Evolutionary conservation across 768 basidiomycete genomes (phyloP), one percentile per base, ranked within the genome.

Genomic region (Boletus bicolor): DNA sequence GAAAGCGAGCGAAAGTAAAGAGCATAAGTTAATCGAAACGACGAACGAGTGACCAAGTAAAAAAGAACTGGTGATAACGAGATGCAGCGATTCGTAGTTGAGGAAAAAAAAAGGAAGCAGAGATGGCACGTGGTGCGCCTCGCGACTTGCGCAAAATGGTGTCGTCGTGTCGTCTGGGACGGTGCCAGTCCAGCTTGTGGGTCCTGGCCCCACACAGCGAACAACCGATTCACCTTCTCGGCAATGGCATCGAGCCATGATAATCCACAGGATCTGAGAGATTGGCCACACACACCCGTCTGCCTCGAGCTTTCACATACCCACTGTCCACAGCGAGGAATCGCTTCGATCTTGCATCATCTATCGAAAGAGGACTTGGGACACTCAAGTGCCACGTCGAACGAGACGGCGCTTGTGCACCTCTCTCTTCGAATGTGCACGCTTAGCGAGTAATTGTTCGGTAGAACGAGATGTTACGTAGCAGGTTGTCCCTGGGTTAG

Each of bases 371-470:
- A 24, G 11, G 30, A 35, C 19, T 32, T 15, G 47, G 12, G 39
- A 14, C 14, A 19, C 30, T 64, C 44, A 65, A 12, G 43, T 19
- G 30, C 41, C 19, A 10, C 61, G 66, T 43, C 57, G 61, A 17
- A 64, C 15, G 6, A 68, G 67, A 36, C 68, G 68, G 21, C 54
- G 64, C 44, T 70, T 68, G 64, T 61, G 67, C 14, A 46, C 37
- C 28, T 51, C 49, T 35, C 19, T 69, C 26, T 51, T 65, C 19
- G 41, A 41, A 14, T 44, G 6, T 21, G 35, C 34, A 24, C 68
- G 67, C 51, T 66, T 70, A n/a, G 56, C 28, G 35, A 61, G 57
- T 4, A 35, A 0, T 19, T 59, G 44, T 5, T 48, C 36, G 36
- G 47, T 37, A 28, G 64, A 65, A 44, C 50, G 54, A n/a, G 60